Evolutionary conservation across 139 green algal genomes (phyloP), one percentile per base, ranked within the genome.

Genomic region (Asterochloris sp.): DNA sequence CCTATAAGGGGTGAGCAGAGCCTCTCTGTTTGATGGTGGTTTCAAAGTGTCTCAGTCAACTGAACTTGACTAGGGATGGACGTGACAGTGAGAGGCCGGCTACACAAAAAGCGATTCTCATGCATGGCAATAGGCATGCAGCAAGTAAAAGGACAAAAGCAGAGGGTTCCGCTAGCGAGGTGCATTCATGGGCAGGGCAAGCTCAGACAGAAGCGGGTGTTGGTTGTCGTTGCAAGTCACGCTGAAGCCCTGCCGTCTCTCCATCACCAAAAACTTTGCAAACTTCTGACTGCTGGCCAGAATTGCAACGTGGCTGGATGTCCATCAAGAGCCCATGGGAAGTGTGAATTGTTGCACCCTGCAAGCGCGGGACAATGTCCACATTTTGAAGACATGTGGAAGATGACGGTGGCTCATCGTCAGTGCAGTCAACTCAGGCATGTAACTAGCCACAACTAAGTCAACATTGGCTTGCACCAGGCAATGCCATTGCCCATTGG

Each of bases 321-420:
- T 60, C 73, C 85, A 97, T 90, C 73, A 87, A 85, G 26, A 97
- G 88, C 17, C 94, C 94, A 68, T 88, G 84, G 71, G 87, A 93
- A 68, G 94, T 97, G 90, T 97, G 94, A 83, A 97, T 97, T 76
- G 94, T 97, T 29, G 94, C 94, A 14, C 94, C 94, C 91, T 86
- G 26, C 10, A 77, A 19, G 9, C 29, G 47, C 4, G 68, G 6
- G 69, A 24, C 23, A n/a, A 29, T n/a, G 10, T 73, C 12, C 0
- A 54, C 10, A 21, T 23, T 38, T 19, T 27, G 19, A 69, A 11
- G 0, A 24, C 19, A 28, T 12, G 14, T 29, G 12, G 19, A 24
- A 63, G 62, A 61, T 13, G 10, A 13, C 6, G 27, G 0, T 28
- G 24, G 28, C 67, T 8, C 12, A 10, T 76, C 0, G 11, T 23